These are phyloP conservation scores for Globisporangium cylindrosporum DNA, from an alignment of 352 stramenopile species.

Conservation along the genomic window DNA sequence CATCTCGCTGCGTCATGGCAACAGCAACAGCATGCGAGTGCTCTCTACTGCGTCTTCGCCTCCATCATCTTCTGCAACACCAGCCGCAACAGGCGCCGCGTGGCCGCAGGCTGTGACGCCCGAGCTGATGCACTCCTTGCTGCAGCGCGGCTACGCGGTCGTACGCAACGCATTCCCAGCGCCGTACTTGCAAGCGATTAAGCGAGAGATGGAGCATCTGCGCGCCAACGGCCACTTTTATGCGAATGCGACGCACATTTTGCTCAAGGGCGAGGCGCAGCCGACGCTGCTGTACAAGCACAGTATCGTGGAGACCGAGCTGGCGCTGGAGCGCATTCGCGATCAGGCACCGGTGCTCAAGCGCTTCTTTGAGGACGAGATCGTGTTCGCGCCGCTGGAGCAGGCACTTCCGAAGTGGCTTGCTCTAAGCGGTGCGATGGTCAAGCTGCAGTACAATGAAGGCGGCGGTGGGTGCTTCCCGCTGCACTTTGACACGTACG, in stretches of 20 bases:
- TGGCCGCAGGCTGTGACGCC: conserved; percentile 37
- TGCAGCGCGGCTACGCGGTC: conserved; percentile 54
- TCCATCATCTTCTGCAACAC: not conserved
- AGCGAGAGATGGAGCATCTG: conserved; percentile 52
- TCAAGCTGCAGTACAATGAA: conserved; percentile 83
- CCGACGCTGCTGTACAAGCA: conserved; percentile 70
- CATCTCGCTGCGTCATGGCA: not conserved
- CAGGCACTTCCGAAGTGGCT: conserved; percentile 40
- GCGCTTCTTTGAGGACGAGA: conserved; percentile 59
- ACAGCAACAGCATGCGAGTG: not conserved
- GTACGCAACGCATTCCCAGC: conserved; percentile 45
- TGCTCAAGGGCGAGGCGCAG: conserved; percentile 30
- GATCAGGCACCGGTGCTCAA: conserved; percentile 39
- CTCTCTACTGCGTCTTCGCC: not conserved
- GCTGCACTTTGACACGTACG: conserved; percentile 85
- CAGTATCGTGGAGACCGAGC: conserved; percentile 79
- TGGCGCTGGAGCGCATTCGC: conserved; percentile 44
- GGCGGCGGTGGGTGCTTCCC: conserved; percentile 80
- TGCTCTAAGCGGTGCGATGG: conserved; percentile 43
- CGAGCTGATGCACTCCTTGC: conserved; percentile 24
- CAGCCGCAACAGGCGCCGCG: not conserved
- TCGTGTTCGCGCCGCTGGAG: conserved; percentile 44
- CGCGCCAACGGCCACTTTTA: conserved; percentile 50
- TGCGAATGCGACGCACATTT: conserved; percentile 76
- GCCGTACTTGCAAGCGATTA: conserved; percentile 40